These are phyloP conservation scores for Coffea canephora DNA, from an alignment of 257 asterid genomes.

Conservation along the genomic window DNA sequence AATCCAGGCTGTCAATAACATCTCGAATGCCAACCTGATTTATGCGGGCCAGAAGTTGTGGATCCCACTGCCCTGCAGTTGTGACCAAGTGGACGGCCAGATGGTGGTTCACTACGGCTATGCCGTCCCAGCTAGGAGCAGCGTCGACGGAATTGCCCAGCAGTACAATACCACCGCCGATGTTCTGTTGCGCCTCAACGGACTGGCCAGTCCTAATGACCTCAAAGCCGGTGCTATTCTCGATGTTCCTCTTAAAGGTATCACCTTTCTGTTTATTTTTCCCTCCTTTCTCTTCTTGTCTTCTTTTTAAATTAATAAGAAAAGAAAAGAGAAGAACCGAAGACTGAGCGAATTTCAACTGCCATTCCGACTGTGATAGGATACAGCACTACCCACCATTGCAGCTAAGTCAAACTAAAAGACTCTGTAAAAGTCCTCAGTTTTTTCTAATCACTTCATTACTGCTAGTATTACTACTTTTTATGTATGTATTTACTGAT, in stretches of 20 bases:
- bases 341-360: no score
- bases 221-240: conserved; percentile 53
- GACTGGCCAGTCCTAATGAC: conserved; percentile 37
- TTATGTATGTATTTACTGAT: not conserved
- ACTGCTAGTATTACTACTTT: no score
- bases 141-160: conserved; percentile 52
- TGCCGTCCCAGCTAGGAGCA: conserved; percentile 48
- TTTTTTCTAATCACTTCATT: no score
- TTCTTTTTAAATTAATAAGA: no score
- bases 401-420: not conserved
- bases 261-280: not conserved
- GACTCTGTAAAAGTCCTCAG: no score
- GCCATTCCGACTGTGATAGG: not conserved
- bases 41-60: conserved; percentile 44
- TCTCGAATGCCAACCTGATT: conserved; percentile 32
- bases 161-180: conserved; percentile 48
- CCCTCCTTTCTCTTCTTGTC: not conserved
- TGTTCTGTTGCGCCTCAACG: conserved; percentile 50
- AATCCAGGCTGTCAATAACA: conserved; percentile 57
- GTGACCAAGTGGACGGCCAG: conserved; percentile 58
- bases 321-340: no score
- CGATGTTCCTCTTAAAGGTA: conserved; percentile 80
- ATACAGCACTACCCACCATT: no score
- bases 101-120: conserved; percentile 77
- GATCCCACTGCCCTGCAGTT: conserved; percentile 93